A percentile compares a stretch with the other conserved stretches of the same genome.
phyloP scores from a whole-genome alignment of 1,284 basidiomycete species.

The Fistulina hepatica region DNA sequence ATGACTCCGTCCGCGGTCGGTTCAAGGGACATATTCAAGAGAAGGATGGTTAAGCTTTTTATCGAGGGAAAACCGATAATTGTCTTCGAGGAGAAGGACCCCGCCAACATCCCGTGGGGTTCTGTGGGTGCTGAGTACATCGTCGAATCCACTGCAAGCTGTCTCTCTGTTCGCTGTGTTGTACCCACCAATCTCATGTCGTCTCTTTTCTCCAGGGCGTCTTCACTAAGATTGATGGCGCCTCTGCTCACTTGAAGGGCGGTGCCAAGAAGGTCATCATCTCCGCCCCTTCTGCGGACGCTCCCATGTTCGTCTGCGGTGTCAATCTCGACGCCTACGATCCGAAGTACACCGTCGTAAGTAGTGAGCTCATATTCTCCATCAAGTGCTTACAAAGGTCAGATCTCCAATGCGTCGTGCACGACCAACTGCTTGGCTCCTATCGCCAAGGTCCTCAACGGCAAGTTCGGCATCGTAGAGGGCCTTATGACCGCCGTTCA shows the following conservation, averaged over 20 bases:
- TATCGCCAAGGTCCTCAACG: slow-evolving; percentile 96
- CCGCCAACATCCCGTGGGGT: slow-evolving; percentile 80
- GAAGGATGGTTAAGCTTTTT: slow-evolving; percentile 85
- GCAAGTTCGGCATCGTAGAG: slow-evolving; percentile 92
- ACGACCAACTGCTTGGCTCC: slow-evolving; percentile 99
- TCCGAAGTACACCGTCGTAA: slow-evolving; percentile 81
- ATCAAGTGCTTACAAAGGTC: too few relatives aligned
- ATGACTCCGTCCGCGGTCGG: slow-evolving; percentile 94
- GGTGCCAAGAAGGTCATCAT: slow-evolving; percentile 99
- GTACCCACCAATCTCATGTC: slow-evolving; percentile 1
- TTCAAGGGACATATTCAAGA: slow-evolving; percentile 81
- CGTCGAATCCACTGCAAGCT: slow-evolving; percentile 83
- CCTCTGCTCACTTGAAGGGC: slow-evolving; percentile 91
- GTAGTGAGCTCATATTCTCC: too few relatives aligned
- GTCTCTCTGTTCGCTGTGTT: too few relatives aligned
- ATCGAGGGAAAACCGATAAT: slow-evolving; percentile 75
- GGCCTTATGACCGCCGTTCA: slow-evolving; percentile 99
- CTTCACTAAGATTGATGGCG: slow-evolving; percentile 85
- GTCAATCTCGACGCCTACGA: slow-evolving; percentile 96
- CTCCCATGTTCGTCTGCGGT: slow-evolving; percentile 95
- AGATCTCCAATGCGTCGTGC: slow-evolving; percentile 99
- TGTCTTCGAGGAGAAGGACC: slow-evolving; percentile 85
- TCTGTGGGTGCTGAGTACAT: slow-evolving; percentile 83
- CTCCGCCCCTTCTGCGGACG: slow-evolving; percentile 97
- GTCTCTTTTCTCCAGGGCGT: slow-evolving; percentile 62